These are phyloP conservation scores for Candida smagusa DNA, from an alignment of 1,139 yeast genomes.

Conservation along the genomic window DNA sequence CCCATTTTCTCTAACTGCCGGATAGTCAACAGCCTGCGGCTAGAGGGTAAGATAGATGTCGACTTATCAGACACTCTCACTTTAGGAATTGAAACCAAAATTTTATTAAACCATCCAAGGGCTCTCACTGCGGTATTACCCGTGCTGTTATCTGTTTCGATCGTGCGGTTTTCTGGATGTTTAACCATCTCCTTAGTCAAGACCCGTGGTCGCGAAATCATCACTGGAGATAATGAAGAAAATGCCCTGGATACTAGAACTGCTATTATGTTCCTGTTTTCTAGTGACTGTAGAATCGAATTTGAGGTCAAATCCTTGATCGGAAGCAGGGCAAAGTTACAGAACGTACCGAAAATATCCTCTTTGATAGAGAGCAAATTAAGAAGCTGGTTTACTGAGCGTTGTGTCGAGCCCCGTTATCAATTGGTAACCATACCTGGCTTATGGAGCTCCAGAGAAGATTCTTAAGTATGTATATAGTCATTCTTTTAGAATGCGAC, in stretches of 20 bases:
- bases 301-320: constrained; percentile 82
- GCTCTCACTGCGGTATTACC: constrained; percentile 85
- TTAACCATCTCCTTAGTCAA: constrained; percentile 74
- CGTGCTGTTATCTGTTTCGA: constrained; percentile 76
- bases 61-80: constrained; percentile 89
- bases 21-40: constrained; percentile 58
- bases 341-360: constrained; percentile 89
- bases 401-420: constrained; percentile 91
- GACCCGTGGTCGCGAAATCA: constrained; percentile 37
- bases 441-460: constrained; percentile 49
- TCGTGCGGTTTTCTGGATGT: constrained; percentile 92
- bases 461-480: too few species aligned
- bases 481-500: constrained; percentile 19
- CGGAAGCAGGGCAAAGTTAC: constrained; percentile 89
- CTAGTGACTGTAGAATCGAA: constrained; percentile 87
- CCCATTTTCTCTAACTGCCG: constrained; percentile 95
- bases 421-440: constrained; percentile 83
- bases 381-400: constrained; percentile 85
- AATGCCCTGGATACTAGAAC: constrained; percentile 42
- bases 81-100: constrained; percentile 80
- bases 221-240: constrained; percentile 10
- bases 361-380: constrained; percentile 78
- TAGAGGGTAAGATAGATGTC: constrained; percentile 92
- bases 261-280: constrained; percentile 81
- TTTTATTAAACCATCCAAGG: constrained; percentile 80